Percentiles rank a stretch among this genome's conserved stretches.
Conservation (phyloP, 1,139 yeast species). For the Hyphopichia wangnamkhiaoensis region DNA sequence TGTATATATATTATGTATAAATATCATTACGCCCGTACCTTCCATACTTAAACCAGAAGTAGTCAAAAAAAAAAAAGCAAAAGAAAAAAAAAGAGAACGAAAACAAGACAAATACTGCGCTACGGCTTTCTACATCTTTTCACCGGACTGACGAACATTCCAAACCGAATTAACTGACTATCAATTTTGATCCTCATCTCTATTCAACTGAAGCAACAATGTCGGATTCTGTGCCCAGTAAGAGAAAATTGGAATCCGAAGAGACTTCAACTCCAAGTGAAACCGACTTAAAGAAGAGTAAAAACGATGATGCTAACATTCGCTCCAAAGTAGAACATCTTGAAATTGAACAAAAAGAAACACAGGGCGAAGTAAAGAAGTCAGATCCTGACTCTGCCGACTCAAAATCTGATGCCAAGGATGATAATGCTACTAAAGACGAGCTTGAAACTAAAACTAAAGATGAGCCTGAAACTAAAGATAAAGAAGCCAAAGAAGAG, state of each 20-base stretch:
- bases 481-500: not conserved
- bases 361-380: not conserved
- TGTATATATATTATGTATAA: too few species aligned
- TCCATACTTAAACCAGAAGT: too few species aligned
- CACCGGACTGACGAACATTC: too few species aligned
- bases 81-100: too few species aligned
- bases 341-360: conserved; percentile 1
- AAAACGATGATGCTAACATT: not conserved
- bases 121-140: too few species aligned
- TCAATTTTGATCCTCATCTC: not conserved
- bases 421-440: not conserved
- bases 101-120: too few species aligned
- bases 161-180: not conserved
- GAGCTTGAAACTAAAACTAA: not conserved
- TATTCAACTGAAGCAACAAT: too few species aligned
- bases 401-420: not conserved
- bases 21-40: too few species aligned
- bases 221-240: conserved; percentile 6
- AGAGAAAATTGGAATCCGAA: conserved; percentile 20
- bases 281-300: not conserved
- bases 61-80: too few species aligned
- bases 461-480: not conserved
- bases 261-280: conserved; percentile 4
- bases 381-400: conserved; percentile 1
- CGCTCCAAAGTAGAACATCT: conserved; percentile 3